phyloP scores from a whole-genome alignment of 768 basidiomycete genomes.

The Suillus cothurnatus region DNA sequence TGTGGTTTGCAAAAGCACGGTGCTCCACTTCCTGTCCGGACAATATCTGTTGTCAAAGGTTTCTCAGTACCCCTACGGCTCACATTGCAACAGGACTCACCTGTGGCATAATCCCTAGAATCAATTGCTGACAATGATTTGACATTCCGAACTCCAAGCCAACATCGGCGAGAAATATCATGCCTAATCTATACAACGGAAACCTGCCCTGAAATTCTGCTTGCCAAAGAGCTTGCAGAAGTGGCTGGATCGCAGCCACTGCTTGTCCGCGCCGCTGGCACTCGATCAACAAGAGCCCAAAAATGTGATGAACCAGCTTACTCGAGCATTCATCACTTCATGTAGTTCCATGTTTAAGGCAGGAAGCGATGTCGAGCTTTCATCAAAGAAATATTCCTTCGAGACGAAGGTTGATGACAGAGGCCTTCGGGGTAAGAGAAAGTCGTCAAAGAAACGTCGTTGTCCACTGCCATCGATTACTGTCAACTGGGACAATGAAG shows the following conservation, averaged over 20 bases:
- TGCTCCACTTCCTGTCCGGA: slow-evolving; percentile 74
- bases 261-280: slow-evolving; percentile 66
- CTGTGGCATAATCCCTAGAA: slow-evolving; percentile 85
- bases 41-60: slow-evolving; percentile 52
- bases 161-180: slow-evolving; percentile 76
- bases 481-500: slow-evolving; percentile 3
- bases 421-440: slow-evolving; percentile 62
- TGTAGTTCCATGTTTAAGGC: slow-evolving; percentile 45
- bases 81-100: slow-evolving; percentile 38
- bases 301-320: slow-evolving; percentile 30
- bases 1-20: slow-evolving; percentile 74
- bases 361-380: slow-evolving; percentile 32
- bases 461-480: slow-evolving; percentile 55
- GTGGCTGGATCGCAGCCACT: slow-evolving; percentile 59
- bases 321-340: slow-evolving; percentile 44
- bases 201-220: slow-evolving; percentile 77
- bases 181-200: slow-evolving; percentile 65
- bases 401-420: slow-evolving; percentile 50
- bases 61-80: background rate
- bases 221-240: slow-evolving; percentile 76
- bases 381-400: slow-evolving; percentile 59
- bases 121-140: slow-evolving; percentile 57
- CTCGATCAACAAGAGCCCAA: slow-evolving; percentile 7
- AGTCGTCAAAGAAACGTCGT: slow-evolving; percentile 63
- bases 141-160: slow-evolving; percentile 79